Evolutionary conservation across 306 rosid species (phyloP), one percentile per base, ranked within the genome.

Genomic region (Fagus sylvatica): DNA sequence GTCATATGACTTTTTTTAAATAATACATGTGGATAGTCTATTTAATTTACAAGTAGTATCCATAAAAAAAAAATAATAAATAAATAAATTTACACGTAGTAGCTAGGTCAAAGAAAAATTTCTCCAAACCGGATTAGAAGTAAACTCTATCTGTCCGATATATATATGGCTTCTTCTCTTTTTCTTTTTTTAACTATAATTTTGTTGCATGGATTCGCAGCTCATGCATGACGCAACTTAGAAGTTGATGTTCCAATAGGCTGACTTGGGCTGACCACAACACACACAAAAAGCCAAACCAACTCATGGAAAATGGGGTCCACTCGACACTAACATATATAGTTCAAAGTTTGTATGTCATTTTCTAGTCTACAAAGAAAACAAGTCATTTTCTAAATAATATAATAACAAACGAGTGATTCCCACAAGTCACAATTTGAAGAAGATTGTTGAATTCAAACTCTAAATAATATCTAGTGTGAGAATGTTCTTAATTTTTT

Each of bases 401-500:
- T 65, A 37, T 16, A 65, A 73, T 72, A 48, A 37, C 32, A 72
- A 72, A 3, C 13, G 55, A 69, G 56, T 9, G 11, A 62, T 11
- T 28, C 51, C 60, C 37, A 10, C 53, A 46, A 33, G 60, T 42
- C 5, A 61, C 82, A 49, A 71, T 76, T 72, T 40, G 28, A 43
- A 79, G 54, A 72, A 79, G 54, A 72, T 61, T 30, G 59, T 71
- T 30, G 28, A 22, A 22, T 22, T 54, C 73, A 78, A 57, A 6
- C 70, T 36, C 39, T 36, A 51, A 60, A 51, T 66, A 59, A 64
- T 72, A 48, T 72, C 48, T 40, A n/a, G 69, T 17, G 78, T 51
- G 34, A 72, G 64, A 72, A 72, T 74, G 77, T 78, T 72, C 82
- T 79, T 40, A 39, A 22, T 33, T 7, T 36, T 73, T 39, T 37